Percentiles rank a stretch among this genome's conserved stretches.
Conservation (phyloP, 768 basidiomycete species). For the Phylloporus sp. region DNA sequence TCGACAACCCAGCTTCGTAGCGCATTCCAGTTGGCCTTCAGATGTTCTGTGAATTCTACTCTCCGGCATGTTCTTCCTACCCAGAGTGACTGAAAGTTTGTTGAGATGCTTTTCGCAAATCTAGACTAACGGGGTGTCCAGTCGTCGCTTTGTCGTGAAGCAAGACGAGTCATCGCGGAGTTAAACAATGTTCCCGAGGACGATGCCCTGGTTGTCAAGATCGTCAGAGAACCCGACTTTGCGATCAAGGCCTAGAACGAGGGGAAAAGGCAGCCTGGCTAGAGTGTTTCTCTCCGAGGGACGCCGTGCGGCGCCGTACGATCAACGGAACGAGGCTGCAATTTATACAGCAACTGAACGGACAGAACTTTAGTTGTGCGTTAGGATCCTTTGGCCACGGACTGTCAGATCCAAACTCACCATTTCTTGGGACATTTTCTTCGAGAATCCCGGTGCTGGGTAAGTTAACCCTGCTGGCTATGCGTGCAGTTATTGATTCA, state of each 20-base stretch:
- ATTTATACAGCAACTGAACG: slow-evolving; percentile 76
- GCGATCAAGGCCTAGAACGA: slow-evolving; percentile 71
- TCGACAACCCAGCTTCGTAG: slow-evolving; percentile 13
- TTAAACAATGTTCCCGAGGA: slow-evolving; percentile 60
- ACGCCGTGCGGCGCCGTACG: slow-evolving; percentile 68
- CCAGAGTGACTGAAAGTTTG: slow-evolving; percentile 69
- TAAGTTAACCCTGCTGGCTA: slow-evolving; percentile 24
- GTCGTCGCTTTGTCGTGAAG: slow-evolving; percentile 63
- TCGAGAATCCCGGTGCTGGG: slow-evolving; percentile 65
- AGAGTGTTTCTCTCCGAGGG: slow-evolving; percentile 69
- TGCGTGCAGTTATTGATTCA: not conserved
- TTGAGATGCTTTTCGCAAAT: not conserved
- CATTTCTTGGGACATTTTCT: slow-evolving; percentile 78
- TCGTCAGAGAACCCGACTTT: slow-evolving; percentile 58
- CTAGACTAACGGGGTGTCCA: slow-evolving; percentile 18
- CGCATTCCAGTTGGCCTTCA: slow-evolving; percentile 13
- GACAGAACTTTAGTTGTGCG: slow-evolving; percentile 77
- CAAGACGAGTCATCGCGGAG: slow-evolving; percentile 56
- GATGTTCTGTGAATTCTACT: slow-evolving; percentile 43
- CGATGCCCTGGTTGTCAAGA: slow-evolving; percentile 54
- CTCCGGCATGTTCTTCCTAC: slow-evolving; percentile 68
- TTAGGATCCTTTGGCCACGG: slow-evolving; percentile 30
- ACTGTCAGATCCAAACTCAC: too few species aligned
- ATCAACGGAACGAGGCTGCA: slow-evolving; percentile 79
- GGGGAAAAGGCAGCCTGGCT: slow-evolving; percentile 76